Conservation (phyloP, 768 basidiomycete species). For the Coprinellus micaceus region DNA sequence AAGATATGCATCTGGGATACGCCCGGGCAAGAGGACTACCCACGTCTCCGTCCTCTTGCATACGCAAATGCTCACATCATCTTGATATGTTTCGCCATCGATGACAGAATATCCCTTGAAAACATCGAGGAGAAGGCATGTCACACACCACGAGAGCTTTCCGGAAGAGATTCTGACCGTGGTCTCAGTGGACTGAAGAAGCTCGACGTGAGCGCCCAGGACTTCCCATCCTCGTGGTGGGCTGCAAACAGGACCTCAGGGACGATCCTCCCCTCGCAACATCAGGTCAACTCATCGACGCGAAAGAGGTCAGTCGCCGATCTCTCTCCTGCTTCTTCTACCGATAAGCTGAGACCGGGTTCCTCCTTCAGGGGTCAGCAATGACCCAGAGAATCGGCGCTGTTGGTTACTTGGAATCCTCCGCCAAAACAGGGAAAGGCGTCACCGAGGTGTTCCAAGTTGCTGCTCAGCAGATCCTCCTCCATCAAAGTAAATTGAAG, state of each 20-base stretch:
- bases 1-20: conserved; percentile 46
- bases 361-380: conserved; percentile 8
- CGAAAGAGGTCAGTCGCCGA: not conserved
- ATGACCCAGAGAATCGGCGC: conserved; percentile 14
- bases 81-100: conserved; percentile 79
- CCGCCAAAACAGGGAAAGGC: conserved; percentile 73
- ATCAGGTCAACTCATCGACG: not conserved
- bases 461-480: conserved; percentile 7
- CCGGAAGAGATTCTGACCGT: conserved; percentile 23
- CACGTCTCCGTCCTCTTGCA: conserved; percentile 73
- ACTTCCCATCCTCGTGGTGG: conserved; percentile 69
- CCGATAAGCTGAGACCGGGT: not conserved
- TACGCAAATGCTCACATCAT: conserved; percentile 85
- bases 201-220: conserved; percentile 72
- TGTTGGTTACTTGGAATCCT: conserved; percentile 64
- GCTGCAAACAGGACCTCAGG: conserved; percentile 67
- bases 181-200: conserved; percentile 61
- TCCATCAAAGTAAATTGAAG: not conserved
- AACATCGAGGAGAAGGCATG: conserved; percentile 69
- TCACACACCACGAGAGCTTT: not conserved
- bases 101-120: conserved; percentile 73
- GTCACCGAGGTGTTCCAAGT: conserved; percentile 62
- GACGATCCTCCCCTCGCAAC: conserved; percentile 1
- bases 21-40: conserved; percentile 81
- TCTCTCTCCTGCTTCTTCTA: too few species aligned